phyloP scores from a whole-genome alignment of 108 stramenopile genomes.

The Parietichytrium sp. region DNA sequence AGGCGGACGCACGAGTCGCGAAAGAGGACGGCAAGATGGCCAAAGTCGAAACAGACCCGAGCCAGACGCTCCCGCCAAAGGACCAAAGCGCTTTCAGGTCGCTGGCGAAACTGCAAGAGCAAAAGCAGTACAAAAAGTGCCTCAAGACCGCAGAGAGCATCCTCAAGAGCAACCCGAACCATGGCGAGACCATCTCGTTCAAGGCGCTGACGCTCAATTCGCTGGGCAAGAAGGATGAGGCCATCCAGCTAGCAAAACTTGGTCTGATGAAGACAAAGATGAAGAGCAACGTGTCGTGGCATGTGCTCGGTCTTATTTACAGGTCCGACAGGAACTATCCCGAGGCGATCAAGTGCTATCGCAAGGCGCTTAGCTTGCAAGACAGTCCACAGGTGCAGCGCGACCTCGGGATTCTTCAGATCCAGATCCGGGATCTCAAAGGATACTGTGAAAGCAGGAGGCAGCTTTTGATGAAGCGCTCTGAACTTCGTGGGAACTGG shows the following conservation, averaged over 20 bases:
- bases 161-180: conserved; percentile 88
- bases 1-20: too few species aligned
- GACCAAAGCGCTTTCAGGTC: conserved; percentile 85
- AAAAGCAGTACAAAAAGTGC: conserved; percentile 96
- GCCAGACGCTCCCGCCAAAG: conserved; percentile 84
- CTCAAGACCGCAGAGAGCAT: conserved; percentile 80
- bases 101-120: conserved; percentile 87
- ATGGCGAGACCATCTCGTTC: conserved; percentile 87
- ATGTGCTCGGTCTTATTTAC: conserved; percentile 93
- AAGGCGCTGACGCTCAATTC: conserved; percentile 85
- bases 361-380: conserved; percentile 90
- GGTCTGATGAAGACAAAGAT: conserved; percentile 88
- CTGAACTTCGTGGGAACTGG: conserved; percentile 87
- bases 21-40: too few species aligned
- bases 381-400: conserved; percentile 87
- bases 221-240: conserved; percentile 75
- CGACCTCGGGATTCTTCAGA: conserved; percentile 82
- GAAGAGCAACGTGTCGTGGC: conserved; percentile 97
- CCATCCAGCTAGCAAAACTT: conserved; percentile 82
- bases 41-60: too few species aligned
- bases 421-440: conserved; percentile 84
- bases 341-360: conserved; percentile 97
- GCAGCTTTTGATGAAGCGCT: conserved; percentile 72
- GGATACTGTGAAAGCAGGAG: conserved; percentile 85
- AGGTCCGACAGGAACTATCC: conserved; percentile 88